A percentile compares a stretch with the other conserved stretches of the same genome.
These are phyloP conservation scores for Trichoderma gamsii DNA, from an alignment of 495 filamentous ascomycete species.

Conservation along the genomic window DNA sequence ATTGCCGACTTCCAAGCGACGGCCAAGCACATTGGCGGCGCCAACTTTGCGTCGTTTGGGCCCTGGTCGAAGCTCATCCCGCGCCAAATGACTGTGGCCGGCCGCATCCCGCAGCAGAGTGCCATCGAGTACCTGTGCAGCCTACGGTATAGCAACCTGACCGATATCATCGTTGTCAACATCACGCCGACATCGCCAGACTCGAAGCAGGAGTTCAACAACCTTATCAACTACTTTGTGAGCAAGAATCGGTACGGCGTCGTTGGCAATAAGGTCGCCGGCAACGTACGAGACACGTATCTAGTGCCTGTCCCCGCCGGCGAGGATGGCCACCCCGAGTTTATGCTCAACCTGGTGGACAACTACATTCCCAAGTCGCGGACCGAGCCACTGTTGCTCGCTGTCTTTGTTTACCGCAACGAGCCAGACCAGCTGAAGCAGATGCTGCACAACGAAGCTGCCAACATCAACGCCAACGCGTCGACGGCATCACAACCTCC, in stretches of 20 bases:
- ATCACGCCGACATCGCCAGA: slow-evolving; percentile 50
- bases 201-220: slow-evolving; percentile 54
- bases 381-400: slow-evolving; percentile 64
- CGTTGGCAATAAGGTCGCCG: slow-evolving; percentile 58
- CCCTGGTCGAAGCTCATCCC: slow-evolving; percentile 67
- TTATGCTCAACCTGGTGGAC: slow-evolving; percentile 70
- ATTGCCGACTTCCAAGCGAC: slow-evolving; percentile 65
- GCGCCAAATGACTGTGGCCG: slow-evolving; percentile 63
- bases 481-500: slow-evolving; percentile 22
- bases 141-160: slow-evolving; percentile 62
- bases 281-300: slow-evolving; percentile 72
- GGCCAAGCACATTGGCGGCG: slow-evolving; percentile 81
- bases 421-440: slow-evolving; percentile 36
- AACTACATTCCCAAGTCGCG: slow-evolving; percentile 61
- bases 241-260: slow-evolving; percentile 76
- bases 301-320: slow-evolving; percentile 67
- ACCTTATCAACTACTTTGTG: slow-evolving; percentile 72
- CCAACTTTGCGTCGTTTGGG: slow-evolving; percentile 58
- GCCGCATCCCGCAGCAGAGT: slow-evolving; percentile 71
- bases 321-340: slow-evolving; percentile 53
- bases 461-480: slow-evolving; percentile 19
- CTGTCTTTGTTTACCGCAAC: slow-evolving; percentile 67
- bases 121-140: slow-evolving; percentile 87
- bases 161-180: slow-evolving; percentile 66
- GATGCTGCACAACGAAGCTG: slow-evolving; percentile 31